Conservation (phyloP, 73 alveolate species). For the Blepharisma japonicum region DNA sequence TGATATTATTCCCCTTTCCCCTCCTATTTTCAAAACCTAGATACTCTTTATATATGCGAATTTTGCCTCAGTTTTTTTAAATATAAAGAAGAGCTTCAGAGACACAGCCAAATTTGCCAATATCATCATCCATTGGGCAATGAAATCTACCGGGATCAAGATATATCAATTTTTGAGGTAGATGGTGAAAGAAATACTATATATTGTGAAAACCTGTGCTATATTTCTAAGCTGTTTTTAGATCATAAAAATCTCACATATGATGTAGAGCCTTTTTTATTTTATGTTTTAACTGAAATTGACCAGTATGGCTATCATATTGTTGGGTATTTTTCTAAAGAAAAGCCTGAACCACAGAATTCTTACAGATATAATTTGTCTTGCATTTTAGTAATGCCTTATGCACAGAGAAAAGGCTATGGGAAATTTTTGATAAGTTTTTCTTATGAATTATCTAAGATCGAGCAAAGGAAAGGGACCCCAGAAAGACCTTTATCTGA, state of each 20-base stretch:
- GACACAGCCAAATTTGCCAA: slow-evolving; percentile 66
- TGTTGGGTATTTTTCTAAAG: slow-evolving; percentile 95
- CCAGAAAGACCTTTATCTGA: slow-evolving; percentile 94
- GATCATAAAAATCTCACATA: slow-evolving; percentile 92
- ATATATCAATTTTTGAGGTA: slow-evolving; percentile 91
- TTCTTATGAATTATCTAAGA: slow-evolving; percentile 78
- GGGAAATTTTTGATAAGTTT: slow-evolving; percentile 94
- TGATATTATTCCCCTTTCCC: slow-evolving; percentile 97
- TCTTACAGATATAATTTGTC: slow-evolving; percentile 73
- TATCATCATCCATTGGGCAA: slow-evolving; percentile 94
- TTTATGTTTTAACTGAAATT: slow-evolving; percentile 86
- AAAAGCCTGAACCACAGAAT: slow-evolving; percentile 60
- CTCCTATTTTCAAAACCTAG: slow-evolving; percentile 73
- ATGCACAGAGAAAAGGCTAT: slow-evolving; percentile 92
- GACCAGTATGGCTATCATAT: slow-evolving; percentile 87
- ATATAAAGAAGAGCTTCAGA: slow-evolving; percentile 52
- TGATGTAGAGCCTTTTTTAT: slow-evolving; percentile 93
- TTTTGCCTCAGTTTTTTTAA: slow-evolving; percentile 62
- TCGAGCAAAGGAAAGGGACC: slow-evolving; percentile 78
- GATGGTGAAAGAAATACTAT: slow-evolving; percentile 86
- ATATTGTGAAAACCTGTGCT: slow-evolving; percentile 94
- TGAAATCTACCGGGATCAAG: slow-evolving; percentile 90
- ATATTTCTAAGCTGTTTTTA: slow-evolving; percentile 87
- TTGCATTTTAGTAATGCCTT: slow-evolving; percentile 92
- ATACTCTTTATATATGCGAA: slow-evolving; percentile 78